Percentiles rank a stretch among this genome's conserved stretches.
These are phyloP conservation scores for Phytophthora fragariae DNA, from an alignment of 352 stramenopile genomes.

Conservation along the genomic window DNA sequence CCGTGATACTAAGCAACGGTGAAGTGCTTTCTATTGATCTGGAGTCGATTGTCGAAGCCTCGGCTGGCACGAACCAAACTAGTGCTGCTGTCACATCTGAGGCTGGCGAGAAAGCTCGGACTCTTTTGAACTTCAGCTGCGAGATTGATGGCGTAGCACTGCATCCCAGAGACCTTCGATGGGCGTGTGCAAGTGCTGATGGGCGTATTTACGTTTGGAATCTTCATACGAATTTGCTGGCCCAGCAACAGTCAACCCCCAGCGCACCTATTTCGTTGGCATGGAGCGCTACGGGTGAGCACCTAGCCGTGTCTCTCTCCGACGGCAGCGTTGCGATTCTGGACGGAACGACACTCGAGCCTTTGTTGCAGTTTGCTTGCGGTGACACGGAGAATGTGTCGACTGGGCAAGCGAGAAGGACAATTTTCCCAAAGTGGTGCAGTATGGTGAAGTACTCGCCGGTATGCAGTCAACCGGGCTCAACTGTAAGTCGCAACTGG, in stretches of 20 bases:
- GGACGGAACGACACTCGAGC: conserved; percentile 33
- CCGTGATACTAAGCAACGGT: conserved; percentile 36
- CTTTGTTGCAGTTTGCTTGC: conserved; percentile 29
- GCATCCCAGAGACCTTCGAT: conserved; percentile 46
- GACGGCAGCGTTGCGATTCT: conserved; percentile 55
- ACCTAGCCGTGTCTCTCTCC: conserved; percentile 52
- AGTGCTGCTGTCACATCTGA: neutral
- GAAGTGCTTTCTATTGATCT: conserved; percentile 42
- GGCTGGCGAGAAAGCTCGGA: conserved; percentile 21
- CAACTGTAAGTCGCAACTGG: conserved; percentile 26
- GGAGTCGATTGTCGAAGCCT: conserved; percentile 29
- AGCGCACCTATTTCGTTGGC: conserved; percentile 39
- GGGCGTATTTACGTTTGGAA: conserved; percentile 52
- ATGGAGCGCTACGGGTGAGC: conserved; percentile 48
- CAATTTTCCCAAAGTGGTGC: conserved; percentile 55
- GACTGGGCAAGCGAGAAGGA: conserved; percentile 9
- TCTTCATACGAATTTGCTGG: conserved; percentile 44
- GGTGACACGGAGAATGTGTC: conserved; percentile 20
- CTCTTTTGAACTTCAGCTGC: conserved; percentile 37
- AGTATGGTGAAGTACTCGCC: conserved; percentile 61
- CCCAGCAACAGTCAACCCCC: conserved; percentile 28
- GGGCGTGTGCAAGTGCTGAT: conserved; percentile 51
- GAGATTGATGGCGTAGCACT: conserved; percentile 44
- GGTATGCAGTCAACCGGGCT: neutral
- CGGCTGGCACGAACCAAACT: neutral